Base-by-base conservation (phyloP, 257 asterid species). In the Solanum arcanum region DNA sequence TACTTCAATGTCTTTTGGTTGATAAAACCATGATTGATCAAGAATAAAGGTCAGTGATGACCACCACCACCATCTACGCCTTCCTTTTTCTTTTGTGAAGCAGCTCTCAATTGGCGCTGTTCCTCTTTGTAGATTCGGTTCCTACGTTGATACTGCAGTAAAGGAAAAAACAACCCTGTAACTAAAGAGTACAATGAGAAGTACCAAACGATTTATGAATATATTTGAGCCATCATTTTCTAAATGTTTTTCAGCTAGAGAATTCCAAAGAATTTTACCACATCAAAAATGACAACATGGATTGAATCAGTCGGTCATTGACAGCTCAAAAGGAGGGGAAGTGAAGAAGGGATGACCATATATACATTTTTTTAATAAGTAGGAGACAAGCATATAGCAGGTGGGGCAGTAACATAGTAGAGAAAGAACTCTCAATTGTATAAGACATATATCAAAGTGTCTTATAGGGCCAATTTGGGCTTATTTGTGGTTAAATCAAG, bases 111-210 rank as follows among this genome's bases (percentile, higher is more conserved):
- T 78, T 97, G 99, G 41, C 99, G 98, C 88, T 97, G 99, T 93
- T 97, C 99, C 94, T 97, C 99, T 91, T 97, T 97, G 95, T 95
- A 97, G 69, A 97, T 88, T 89, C 98, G 92, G 91, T 97, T 97
- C 92, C 99, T 92, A 72, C 99, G 93, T 91, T 94, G 98, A 89
- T 90, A 97, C 99, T 95, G 95, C 89, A 88, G 64, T 82, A 86
- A 37, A 81, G 72, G 44, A 62, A 89, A 73, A 18, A 60, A 27
- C 85, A 47, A 29, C 76, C 12, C 2, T 80, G 85, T 80, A 80
- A 80, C 27, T 74, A 74, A 37, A 21, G 15, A 47, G 85, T 47
- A 80, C 16, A 47, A 29, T 9, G 85, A 14, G 0, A 78, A 46
- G 84, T 80, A 29, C 68, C 66, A 47, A 80, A 47, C 2, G 5